Evolutionary conservation across 495 filamentous ascomycete genomes (phyloP), one percentile per base, ranked within the genome.

Genomic region (Haplographium delicatum): DNA sequence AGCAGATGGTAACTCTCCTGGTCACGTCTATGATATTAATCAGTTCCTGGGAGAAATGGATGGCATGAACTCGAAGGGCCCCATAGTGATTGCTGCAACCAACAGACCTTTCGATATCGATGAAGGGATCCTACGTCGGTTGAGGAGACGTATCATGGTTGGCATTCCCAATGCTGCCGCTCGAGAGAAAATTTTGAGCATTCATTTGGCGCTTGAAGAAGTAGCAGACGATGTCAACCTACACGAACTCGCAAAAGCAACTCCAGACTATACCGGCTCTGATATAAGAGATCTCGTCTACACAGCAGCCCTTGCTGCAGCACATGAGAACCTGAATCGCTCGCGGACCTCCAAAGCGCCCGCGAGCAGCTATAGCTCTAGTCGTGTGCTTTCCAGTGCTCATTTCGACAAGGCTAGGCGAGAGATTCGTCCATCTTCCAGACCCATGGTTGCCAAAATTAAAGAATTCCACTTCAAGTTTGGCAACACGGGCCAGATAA

Each of bases 41-140:
- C 91, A 96, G 64, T 96, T 96, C 64, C 69, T 96, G 31, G 79
- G 85, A 18, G 91, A 96, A 64, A 96, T 91, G 91, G 91, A 96
- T 56, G 91, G 91, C 13, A 83, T 96, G 75, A 83, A 79, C 37
- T 82, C 87, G 53, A 74, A 79, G 44, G 33, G 4, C 20, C 86
- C 89, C 4, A 8, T 22, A 20, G 90, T 96, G 64, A 95, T 96
- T 89, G 89, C 95, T 0, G 91, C 91, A 15, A 95, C 88, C 16
- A 96, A 96, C 62, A 73, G 90, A n/a, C 90, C 90, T 0, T 95
- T 91, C 48, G 90, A 96, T 58, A 77, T 96, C 1, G 91, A 96
- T 59, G 91, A 96, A 58, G 91, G 91, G 1, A 87, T 94, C n/a
- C 78, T 96, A 16, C 76, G 91, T 1, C 78, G 84, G 24, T 73